phyloP scores from a whole-genome alignment of 2,329 filamentous ascomycete genomes.

The Leptographium galeiforme region DNA sequence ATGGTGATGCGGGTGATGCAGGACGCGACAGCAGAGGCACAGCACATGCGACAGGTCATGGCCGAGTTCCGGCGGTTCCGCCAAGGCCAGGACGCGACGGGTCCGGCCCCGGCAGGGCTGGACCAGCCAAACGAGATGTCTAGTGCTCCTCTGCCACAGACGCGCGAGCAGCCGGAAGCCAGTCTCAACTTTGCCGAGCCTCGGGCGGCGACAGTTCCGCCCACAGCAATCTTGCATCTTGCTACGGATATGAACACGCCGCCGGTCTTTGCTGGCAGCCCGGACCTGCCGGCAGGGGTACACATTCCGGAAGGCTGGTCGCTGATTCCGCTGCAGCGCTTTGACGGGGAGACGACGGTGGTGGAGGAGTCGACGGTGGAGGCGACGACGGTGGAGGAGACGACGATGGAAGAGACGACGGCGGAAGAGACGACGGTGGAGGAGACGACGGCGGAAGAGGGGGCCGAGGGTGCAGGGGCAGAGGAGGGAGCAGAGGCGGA shows the following conservation, averaged over 20 bases:
- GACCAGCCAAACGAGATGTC: neutral
- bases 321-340: conserved; percentile 44
- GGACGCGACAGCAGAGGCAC: conserved; percentile 52
- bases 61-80: conserved; percentile 55
- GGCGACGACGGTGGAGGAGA: neutral
- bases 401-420: neutral
- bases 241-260: conserved; percentile 28
- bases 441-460: neutral
- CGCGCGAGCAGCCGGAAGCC: too few relatives aligned
- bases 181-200: too few relatives aligned
- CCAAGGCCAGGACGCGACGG: conserved; percentile 22
- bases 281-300: conserved; percentile 50
- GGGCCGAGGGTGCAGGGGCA: too few relatives aligned
- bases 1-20: conserved; percentile 49
- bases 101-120: neutral
- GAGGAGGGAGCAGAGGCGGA: too few relatives aligned
- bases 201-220: neutral
- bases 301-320: conserved; percentile 52
- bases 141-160: too few relatives aligned
- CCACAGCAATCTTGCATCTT: conserved; percentile 31
- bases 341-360: conserved; percentile 24
- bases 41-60: conserved; percentile 53
- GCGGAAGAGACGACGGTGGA: neutral
- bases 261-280: conserved; percentile 44
- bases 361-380: neutral